A percentile compares a stretch with the other conserved stretches of the same genome.
phyloP scores from a whole-genome alignment of 2,329 filamentous ascomycete genomes.

The Penicillium vulpinum region DNA sequence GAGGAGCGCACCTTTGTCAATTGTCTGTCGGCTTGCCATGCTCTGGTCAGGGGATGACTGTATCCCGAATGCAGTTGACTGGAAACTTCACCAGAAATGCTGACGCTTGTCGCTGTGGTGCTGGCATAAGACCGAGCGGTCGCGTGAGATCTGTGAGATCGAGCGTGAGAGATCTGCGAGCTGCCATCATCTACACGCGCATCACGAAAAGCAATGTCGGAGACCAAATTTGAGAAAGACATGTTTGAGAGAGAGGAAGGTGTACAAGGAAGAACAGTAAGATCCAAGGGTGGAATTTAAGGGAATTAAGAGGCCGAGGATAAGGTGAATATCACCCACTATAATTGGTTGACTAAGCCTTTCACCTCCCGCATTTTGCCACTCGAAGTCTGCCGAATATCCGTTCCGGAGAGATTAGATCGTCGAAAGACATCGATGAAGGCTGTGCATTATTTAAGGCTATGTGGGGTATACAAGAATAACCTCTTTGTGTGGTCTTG shows the following conservation, averaged over 20 bases:
- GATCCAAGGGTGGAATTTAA: neutral
- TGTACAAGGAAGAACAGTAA: neutral
- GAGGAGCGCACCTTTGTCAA: conserved; percentile 70
- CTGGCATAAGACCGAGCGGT: conserved; percentile 48
- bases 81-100: conserved; percentile 66
- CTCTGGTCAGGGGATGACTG: conserved; percentile 73
- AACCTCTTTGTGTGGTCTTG: too few relatives aligned
- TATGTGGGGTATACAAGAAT: too few relatives aligned
- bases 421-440: neutral
- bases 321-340: neutral
- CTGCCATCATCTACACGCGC: conserved; percentile 42
- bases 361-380: neutral
- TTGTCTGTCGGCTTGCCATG: conserved; percentile 82
- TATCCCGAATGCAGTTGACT: conserved; percentile 84
- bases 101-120: conserved; percentile 52
- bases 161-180: conserved; percentile 46
- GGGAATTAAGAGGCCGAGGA: neutral
- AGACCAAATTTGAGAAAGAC: conserved; percentile 54
- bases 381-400: neutral
- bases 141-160: conserved; percentile 39
- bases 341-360: conserved; percentile 3
- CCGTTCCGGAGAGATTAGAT: neutral
- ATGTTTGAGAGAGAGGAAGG: conserved; percentile 27
- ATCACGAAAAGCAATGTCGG: conserved; percentile 51
- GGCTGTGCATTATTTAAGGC: too few relatives aligned